Conservation (phyloP, 2,329 filamentous ascomycete species). For the Cryphonectria radicalis region DNA sequence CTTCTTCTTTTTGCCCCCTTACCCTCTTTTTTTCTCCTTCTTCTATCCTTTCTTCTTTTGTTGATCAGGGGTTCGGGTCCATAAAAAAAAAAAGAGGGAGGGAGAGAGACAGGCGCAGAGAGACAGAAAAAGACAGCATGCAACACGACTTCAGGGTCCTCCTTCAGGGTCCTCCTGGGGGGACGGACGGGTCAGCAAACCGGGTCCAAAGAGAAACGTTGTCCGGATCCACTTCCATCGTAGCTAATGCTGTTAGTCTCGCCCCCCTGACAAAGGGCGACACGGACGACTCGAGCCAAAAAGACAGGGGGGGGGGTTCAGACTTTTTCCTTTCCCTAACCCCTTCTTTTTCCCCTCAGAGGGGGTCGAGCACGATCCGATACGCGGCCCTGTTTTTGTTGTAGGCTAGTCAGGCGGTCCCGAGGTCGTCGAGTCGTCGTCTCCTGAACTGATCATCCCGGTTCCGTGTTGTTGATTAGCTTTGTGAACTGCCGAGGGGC, state of each 20-base stretch:
- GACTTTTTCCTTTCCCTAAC: not conserved
- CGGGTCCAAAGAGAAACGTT: not conserved
- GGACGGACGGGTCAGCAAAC: not conserved
- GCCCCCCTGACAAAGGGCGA: not conserved
- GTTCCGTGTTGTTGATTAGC: not conserved
- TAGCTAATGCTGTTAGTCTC: not conserved
- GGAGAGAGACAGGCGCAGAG: too few relatives aligned
- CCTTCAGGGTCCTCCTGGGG: constrained; percentile 1
- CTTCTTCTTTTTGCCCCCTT: not conserved
- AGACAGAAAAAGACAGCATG: not conserved
- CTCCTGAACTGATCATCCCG: not conserved
- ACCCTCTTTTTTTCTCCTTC: not conserved
- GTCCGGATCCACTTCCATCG: not conserved
- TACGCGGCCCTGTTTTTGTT: not conserved
- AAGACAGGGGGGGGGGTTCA: not conserved
- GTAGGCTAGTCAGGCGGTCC: not conserved
- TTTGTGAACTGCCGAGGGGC: not conserved
- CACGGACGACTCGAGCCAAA: not conserved
- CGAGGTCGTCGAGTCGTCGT: not conserved
- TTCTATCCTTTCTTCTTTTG: not conserved
- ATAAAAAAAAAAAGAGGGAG: not conserved
- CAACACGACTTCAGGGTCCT: constrained; percentile 5
- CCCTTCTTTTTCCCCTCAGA: not conserved
- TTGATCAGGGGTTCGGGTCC: not conserved
- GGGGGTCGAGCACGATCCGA: not conserved